Evolutionary conservation across 805 yeast species (phyloP), one percentile per base, ranked within the genome.

Genomic region (Candida suzukii): DNA sequence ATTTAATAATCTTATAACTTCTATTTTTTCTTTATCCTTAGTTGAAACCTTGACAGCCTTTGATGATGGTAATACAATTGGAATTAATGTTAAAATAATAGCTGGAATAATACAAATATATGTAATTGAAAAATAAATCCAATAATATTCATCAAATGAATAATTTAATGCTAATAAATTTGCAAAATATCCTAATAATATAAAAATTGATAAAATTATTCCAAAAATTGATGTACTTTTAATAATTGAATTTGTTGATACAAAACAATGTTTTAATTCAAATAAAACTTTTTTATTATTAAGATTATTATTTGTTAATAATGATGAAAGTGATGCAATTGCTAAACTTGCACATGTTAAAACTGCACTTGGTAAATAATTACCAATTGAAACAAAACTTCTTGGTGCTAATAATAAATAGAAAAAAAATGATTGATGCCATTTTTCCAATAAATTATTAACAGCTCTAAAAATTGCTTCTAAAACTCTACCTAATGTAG

Each of bases 381-480:
- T 87, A 4, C 96, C 97, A 47, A 93, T 90, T 5, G 96, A 87
- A 16, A 93, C 95, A 66, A 93, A 93, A 43, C 73, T 61, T 42
- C 72, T 66, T 20, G 97, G 95, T 0, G 87, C 76, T 38, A 93
- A 61, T 63, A 93, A 59, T 49, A 91, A 70, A 64, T 91, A 93
- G 57, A 90, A 93, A 69, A 93, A 93, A 55, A 88, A 93, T 1
- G 96, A 87, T 63, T 93, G 99, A 62, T 93, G 99, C 63, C 91
- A 91, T 58, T 91, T 95, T 60, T 93, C 99, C 30, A 91, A 68
- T 50, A 93, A 70, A 58, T 93, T 93, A 65, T 93, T 93, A 29
- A 93, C 84, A 0, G 96, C 80, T 46, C 99, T 74, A 56, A 90
- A 80, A 9, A 83, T 68, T 2, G 95, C 87, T 62, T 93, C 99